Percentiles rank a stretch among this genome's conserved stretches.
Evolutionary conservation across 1,284 basidiomycete genomes (phyloP).

Genomic region (Clitocybe nebularis): DNA sequence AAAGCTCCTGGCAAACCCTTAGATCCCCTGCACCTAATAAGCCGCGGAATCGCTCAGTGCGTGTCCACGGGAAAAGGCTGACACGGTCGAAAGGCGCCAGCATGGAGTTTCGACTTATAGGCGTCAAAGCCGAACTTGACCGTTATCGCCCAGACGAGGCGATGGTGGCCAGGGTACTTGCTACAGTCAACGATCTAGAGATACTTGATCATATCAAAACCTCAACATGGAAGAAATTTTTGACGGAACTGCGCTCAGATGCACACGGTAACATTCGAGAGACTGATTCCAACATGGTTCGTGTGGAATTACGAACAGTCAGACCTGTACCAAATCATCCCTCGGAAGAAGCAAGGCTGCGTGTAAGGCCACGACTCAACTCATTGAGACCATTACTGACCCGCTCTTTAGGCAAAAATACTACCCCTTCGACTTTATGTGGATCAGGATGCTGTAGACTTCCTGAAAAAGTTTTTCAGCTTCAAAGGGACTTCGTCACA

Average conservation of each 20-base stretch:
- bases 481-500: slow-evolving; percentile 66
- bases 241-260: slow-evolving; percentile 81
- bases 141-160: slow-evolving; percentile 55
- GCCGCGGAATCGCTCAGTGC: slow-evolving; percentile 34
- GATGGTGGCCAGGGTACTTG: slow-evolving; percentile 62
- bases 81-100: slow-evolving; percentile 76
- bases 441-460: slow-evolving; percentile 98
- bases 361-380: slow-evolving; percentile 46
- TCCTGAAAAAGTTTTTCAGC: slow-evolving; percentile 93
- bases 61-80: slow-evolving; percentile 56
- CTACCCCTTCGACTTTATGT: slow-evolving; percentile 90
- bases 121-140: slow-evolving; percentile 65
- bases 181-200: slow-evolving; percentile 70
- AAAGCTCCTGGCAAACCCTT: slow-evolving; percentile 86
- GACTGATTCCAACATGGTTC: slow-evolving; percentile 91
- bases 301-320: slow-evolving; percentile 75
- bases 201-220: slow-evolving; percentile 98
- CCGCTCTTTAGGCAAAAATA: slow-evolving; percentile 67
- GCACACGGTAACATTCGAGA: slow-evolving; percentile 83
- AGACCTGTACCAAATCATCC: slow-evolving; percentile 63
- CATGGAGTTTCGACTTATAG: slow-evolving; percentile 81
- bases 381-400: slow-evolving; percentile 6
- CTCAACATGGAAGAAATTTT: slow-evolving; percentile 96
- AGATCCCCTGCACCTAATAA: slow-evolving; percentile 39
- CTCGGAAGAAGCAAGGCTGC: slow-evolving; percentile 78